phyloP scores from a whole-genome alignment of 192 early-diverging fungal genomes.

The Glomus cerebriforme region DNA sequence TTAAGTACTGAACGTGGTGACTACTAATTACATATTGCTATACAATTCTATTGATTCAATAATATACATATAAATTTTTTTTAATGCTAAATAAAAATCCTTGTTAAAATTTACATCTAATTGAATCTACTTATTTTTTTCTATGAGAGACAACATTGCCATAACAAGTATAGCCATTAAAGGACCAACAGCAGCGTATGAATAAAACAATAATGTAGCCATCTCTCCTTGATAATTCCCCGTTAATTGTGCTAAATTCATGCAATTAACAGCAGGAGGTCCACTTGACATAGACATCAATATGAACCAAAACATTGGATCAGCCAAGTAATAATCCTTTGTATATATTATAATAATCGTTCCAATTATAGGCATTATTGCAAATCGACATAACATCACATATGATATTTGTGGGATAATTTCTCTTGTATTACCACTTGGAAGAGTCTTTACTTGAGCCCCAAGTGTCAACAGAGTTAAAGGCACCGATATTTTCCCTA shows the following conservation, averaged over 20 bases:
- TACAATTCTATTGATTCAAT: no score
- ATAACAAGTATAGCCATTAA: conserved; percentile 10
- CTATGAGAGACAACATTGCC: neutral
- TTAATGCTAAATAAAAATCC: no score
- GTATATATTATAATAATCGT: conserved; percentile 2
- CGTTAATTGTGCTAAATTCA: conserved; percentile 32
- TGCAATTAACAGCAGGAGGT: conserved; percentile 34
- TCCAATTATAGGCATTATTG: conserved; percentile 32
- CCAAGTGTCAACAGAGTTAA: conserved; percentile 32
- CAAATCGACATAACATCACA: conserved; percentile 9
- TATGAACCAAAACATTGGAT: conserved; percentile 36
- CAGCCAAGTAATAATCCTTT: conserved; percentile 4
- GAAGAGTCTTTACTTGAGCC: conserved; percentile 31
- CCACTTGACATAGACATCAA: conserved; percentile 29
- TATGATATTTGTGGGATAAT: conserved; percentile 2
- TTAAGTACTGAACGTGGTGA: no score
- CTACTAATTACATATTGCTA: no score
- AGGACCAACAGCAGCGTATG: conserved; percentile 15
- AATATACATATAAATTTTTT: no score
- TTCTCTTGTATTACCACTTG: neutral
- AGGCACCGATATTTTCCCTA: conserved; percentile 24
- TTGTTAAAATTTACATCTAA: no score
- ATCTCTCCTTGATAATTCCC: conserved; percentile 28
- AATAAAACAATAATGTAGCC: conserved; percentile 31
- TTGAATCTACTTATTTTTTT: no score